Base-by-base conservation (phyloP, 225 moss, liverwort and hornwort genomes). In the Pseudisothecium myosuroides region DNA sequence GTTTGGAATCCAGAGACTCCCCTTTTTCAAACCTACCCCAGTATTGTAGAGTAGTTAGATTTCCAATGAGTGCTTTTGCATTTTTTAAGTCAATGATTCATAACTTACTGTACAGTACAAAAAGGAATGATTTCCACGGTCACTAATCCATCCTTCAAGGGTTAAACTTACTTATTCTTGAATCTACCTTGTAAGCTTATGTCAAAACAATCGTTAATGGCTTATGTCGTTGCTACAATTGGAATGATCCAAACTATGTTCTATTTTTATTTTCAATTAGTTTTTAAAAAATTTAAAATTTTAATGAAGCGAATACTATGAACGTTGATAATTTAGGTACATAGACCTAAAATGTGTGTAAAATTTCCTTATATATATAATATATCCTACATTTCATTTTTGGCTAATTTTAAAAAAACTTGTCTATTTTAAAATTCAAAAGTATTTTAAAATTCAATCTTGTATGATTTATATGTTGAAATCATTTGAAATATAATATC, bases 71-170 rank as follows among this genome's bases (percentile, higher is more conserved):
- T 65, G 18, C 3, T 34, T 65, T 65, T 18, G 65, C 10, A 65
- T 31, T 31, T 31, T 64, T 64, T 64, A 64, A 64, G 5, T 2
- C 32, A 17, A 32, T 64, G 32, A 64, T 64, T 64, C 17, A 32
- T 32, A n/a, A n/a, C n/a, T n/a, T n/a, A n/a, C n/a, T n/a, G n/a
- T n/a, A 32, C 1, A 2, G 2, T 17, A 32, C 4, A 1, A 64
- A 64, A 64, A 17, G 17, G 32, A 9, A 64, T 64, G 64, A 32
- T 32, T 65, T 65, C 1, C 34, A 17, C 5, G 1, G 5, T 10
- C 5, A 18, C 34, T 3, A 17, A 5, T 5, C 6, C 5, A 0
- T 60, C 2, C 0, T 12, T 60, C 28, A 61, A 27, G 61, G 27
- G 6, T 61, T 61, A 61, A 61, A 14, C 16, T 63, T 63, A 61